A percentile compares a stretch with the other conserved stretches of the same genome.
These are phyloP conservation scores for Prunus yedoensis DNA, from an alignment of 331 rosid species.

Conservation along the genomic window DNA sequence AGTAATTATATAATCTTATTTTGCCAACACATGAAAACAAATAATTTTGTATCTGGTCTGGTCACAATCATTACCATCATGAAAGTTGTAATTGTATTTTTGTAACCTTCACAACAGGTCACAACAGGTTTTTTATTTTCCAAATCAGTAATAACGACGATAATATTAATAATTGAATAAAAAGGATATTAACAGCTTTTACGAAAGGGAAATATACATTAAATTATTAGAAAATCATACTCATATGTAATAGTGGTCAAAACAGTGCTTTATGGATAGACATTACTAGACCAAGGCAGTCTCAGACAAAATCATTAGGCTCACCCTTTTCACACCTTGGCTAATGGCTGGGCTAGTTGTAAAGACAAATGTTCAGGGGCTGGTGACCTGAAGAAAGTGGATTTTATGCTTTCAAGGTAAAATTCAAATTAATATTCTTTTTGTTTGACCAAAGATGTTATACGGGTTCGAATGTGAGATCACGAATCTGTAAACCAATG, in stretches of 20 bases:
- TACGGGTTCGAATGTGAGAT: too few species aligned
- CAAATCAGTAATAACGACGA: background rate
- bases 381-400: conserved; percentile 3
- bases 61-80: background rate
- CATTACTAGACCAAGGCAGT: conserved; percentile 3
- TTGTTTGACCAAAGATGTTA: background rate
- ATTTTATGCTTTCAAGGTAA: conserved; percentile 9
- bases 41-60: background rate
- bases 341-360: background rate
- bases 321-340: conserved; percentile 19
- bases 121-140: too few species aligned
- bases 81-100: too few species aligned
- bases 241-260: background rate
- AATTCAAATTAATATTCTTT: background rate
- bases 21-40: background rate
- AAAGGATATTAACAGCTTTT: background rate
- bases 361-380: conserved; percentile 1
- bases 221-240: background rate
- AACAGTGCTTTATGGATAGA: conserved; percentile 6
- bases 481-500: fast-evolving
- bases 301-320: conserved; percentile 30
- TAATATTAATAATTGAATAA: too few species aligned
- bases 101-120: background rate
- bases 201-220: background rate
- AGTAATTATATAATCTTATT: background rate